A percentile compares a stretch with the other conserved stretches of the same genome.
Conservation (phyloP, 371 early-diverging fungal species). For the Apophysomyces sp. region DNA sequence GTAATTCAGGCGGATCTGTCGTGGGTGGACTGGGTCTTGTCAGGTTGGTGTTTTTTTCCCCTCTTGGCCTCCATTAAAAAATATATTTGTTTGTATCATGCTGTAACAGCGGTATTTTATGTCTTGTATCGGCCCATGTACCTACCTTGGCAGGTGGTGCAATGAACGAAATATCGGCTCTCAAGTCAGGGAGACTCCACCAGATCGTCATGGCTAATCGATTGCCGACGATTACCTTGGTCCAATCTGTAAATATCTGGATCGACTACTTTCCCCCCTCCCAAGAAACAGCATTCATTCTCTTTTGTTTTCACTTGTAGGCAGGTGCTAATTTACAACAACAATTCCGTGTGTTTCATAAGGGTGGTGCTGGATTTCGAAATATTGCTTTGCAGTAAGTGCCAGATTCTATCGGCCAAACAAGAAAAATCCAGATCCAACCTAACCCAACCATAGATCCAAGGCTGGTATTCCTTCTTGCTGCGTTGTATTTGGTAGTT, state of each 20-base stretch:
- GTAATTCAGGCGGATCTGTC: conserved; percentile 55
- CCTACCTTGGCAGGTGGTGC: conserved; percentile 72
- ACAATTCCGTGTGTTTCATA: conserved; percentile 72
- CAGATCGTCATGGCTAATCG: conserved; percentile 64
- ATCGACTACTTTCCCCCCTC: neutral
- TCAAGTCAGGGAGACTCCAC: conserved; percentile 55
- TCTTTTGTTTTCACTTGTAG: conserved; percentile 23
- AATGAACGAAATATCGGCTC: conserved; percentile 60
- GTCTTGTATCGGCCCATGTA: conserved; percentile 65
- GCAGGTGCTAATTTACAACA: conserved; percentile 77
- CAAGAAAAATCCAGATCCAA: neutral
- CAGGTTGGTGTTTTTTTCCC: conserved; percentile 38
- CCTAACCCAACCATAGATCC: conserved; percentile 45
- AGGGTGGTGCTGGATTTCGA: conserved; percentile 71
- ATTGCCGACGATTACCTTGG: conserved; percentile 59
- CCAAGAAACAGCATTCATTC: neutral
- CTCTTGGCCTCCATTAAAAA: no score
- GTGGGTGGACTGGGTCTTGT: conserved; percentile 74
- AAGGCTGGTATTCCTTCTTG: conserved; percentile 69
- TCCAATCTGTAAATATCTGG: conserved; percentile 52
- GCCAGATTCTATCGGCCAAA: neutral
- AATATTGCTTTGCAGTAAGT: conserved; percentile 60
- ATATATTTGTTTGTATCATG: neutral
- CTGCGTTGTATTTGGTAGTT: conserved; percentile 73
- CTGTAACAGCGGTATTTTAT: conserved; percentile 68